phyloP scores from a whole-genome alignment of 1,284 basidiomycete genomes.

The Pholiota adiposa region DNA sequence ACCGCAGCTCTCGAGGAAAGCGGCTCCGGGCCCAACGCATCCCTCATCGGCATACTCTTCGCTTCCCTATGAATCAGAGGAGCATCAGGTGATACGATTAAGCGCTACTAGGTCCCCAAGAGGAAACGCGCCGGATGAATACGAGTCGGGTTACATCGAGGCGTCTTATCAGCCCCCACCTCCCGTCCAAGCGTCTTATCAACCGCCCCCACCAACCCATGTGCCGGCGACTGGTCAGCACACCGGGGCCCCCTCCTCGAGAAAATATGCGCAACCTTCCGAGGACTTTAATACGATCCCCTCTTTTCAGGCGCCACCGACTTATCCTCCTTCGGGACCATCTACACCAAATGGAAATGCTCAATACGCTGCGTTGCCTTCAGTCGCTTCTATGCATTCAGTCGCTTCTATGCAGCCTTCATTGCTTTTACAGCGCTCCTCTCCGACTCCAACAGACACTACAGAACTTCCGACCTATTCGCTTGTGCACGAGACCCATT shows the following conservation, averaged over 20 bases:
- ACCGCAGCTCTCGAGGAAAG: neutral
- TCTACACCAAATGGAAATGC: slow-evolving; percentile 2
- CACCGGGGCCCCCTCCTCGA: neutral
- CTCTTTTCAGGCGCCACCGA: slow-evolving; percentile 15
- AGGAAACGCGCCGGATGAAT: neutral
- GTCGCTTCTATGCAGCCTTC: slow-evolving; percentile 13
- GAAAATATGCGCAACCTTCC: slow-evolving; percentile 1
- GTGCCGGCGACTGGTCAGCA: neutral
- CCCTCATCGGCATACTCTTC: slow-evolving; percentile 12
- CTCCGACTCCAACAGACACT: slow-evolving; percentile 21
- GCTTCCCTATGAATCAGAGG: slow-evolving; percentile 8
- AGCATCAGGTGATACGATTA: slow-evolving; percentile 11
- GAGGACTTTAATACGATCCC: neutral
- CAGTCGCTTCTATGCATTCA: too few species aligned
- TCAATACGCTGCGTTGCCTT: slow-evolving; percentile 11
- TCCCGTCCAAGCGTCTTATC: slow-evolving; percentile 25
- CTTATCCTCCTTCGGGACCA: slow-evolving; percentile 16
- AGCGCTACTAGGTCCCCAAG: neutral
- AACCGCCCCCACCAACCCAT: slow-evolving; percentile 23
- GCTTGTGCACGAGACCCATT: slow-evolving; percentile 6
- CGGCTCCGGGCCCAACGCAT: neutral
- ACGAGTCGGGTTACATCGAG: slow-evolving; percentile 15
- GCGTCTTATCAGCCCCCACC: slow-evolving; percentile 23
- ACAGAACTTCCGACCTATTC: slow-evolving; percentile 22
- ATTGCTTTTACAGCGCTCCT: slow-evolving; percentile 14